phyloP scores from a whole-genome alignment of 257 asterid species.

The Catharanthus roseus region DNA sequence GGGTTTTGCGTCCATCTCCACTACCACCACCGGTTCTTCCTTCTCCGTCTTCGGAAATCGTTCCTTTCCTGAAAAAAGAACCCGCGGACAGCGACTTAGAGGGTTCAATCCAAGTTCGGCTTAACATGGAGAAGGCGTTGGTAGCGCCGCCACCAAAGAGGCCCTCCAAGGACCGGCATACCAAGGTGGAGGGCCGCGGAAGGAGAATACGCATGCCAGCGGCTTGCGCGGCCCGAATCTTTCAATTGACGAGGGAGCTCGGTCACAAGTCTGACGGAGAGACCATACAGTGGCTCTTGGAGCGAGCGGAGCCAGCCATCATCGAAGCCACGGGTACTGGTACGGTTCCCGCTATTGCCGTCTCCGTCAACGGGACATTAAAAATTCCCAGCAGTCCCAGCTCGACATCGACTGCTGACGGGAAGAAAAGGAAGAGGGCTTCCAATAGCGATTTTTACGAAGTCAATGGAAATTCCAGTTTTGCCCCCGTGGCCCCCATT shows the following conservation, averaged over 20 bases:
- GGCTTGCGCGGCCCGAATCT: constrained; percentile 71
- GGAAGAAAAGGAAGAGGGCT: constrained; percentile 42
- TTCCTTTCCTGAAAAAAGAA: constrained; percentile 40
- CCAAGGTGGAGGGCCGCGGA: constrained; percentile 87
- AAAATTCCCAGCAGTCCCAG: constrained; percentile 56
- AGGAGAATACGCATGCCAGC: constrained; percentile 80
- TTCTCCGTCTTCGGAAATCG: constrained; percentile 12
- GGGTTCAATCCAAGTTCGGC: constrained; percentile 20
- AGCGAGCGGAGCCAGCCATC: constrained; percentile 77
- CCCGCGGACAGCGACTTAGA: constrained; percentile 31
- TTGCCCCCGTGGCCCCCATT: constrained; percentile 65
- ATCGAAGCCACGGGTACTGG: constrained; percentile 80
- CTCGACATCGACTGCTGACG: constrained; percentile 20
- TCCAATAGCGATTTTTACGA: constrained; percentile 52
- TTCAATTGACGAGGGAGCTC: constrained; percentile 65
- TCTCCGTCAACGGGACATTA: constrained; percentile 65
- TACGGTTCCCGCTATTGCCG: constrained; percentile 72
- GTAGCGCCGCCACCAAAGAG: constrained; percentile 38
- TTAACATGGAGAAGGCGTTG: constrained; percentile 6
- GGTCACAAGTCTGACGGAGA: constrained; percentile 85
- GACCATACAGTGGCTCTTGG: constrained; percentile 75
- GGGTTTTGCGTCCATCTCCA: no score
- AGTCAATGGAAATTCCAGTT: constrained; percentile 35
- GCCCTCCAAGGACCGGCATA: constrained; percentile 73
- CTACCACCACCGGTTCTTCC: no score